Base-by-base conservation (phyloP, 345 rosid genomes). In the Euphorbia lathyris region DNA sequence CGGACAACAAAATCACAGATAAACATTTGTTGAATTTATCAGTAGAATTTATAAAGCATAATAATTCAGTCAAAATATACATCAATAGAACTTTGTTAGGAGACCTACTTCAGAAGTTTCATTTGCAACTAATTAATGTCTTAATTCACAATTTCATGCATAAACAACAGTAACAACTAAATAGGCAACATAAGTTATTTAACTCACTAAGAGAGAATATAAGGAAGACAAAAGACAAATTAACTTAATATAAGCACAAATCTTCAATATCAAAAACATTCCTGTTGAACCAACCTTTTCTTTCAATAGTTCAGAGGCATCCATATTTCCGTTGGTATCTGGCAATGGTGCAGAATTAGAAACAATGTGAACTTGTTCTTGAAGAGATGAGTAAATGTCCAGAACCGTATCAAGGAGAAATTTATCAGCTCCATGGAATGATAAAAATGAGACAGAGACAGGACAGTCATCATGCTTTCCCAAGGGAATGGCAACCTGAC, bases 351-450 rank as follows among this genome's bases (percentile, higher is more conserved):
- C 78, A 55, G 87, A 85, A 78, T 65, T 82, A 63, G 95, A 84
- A 63, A 84, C 86, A 71, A 88, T 75, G 17, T 67, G 61, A 63
- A 79, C 88, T 82, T 91, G 93, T 63, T 87, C 93, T 80, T 86
- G 95, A 76, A 94, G 93, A 70, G 96, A 83, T 30, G 88, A 70
- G 65, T 86, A 85, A 82, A 91, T 87, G 66, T 89, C 95, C 79
- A 86, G 78, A 47, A 88, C 78, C 38, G 90, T 88, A 87, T 94
- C 97, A 13, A 94, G 96, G 76, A 94, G 95, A 80, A 89, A 91
- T 74, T 89, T 89, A 84, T 94, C 98, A 23, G 86, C 89, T 65
- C 98, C 97, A 67, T 88, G 88, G 74, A 72, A 87, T 13, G 98
- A 56, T 62, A 91, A 77, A 78, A 94, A 83, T 47, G 98, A 94